Evolutionary conservation across 495 filamentous ascomycete genomes (phyloP).

Genomic region (Talaromyces liani): DNA sequence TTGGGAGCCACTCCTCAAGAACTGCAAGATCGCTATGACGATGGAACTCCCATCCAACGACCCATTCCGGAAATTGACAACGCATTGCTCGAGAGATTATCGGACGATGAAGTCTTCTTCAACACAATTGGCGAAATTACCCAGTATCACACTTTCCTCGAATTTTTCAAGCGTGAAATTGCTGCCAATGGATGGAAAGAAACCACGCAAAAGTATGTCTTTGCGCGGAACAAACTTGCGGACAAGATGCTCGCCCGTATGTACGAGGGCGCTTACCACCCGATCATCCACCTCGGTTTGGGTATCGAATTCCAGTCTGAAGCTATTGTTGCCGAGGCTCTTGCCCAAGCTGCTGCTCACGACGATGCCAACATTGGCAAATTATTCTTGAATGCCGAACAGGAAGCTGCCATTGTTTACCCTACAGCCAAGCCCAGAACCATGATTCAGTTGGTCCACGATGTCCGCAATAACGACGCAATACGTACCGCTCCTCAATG

Average conservation of each 20-base stretch:
- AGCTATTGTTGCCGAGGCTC: constrained; percentile 24
- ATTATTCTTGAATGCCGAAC: constrained; percentile 11
- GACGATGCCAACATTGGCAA: constrained; percentile 10
- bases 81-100: constrained; percentile 12
- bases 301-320: constrained; percentile 32
- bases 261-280: constrained; percentile 24
- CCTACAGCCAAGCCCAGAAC: constrained; percentile 2
- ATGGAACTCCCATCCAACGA: constrained; percentile 17
- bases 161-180: constrained; percentile 29
- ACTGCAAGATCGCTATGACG: constrained; percentile 17
- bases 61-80: constrained; percentile 17
- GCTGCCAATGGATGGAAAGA: constrained; percentile 15
- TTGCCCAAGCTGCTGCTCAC: constrained; percentile 30
- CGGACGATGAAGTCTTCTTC: constrained; percentile 15
- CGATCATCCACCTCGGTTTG: constrained; percentile 34
- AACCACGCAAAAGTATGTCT: constrained; percentile 23
- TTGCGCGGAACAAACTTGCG: constrained; percentile 17
- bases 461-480: not conserved
- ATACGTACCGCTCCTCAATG: not conserved
- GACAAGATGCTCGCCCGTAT: constrained; percentile 20
- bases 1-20: constrained; percentile 18
- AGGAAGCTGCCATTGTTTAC: constrained; percentile 9
- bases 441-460: constrained; percentile 15
- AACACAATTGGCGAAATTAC: constrained; percentile 9
- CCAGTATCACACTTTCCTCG: constrained; percentile 25